These are phyloP conservation scores for Backusella sp. DNA, from an alignment of 192 early-diverging fungal genomes.

Conservation along the genomic window DNA sequence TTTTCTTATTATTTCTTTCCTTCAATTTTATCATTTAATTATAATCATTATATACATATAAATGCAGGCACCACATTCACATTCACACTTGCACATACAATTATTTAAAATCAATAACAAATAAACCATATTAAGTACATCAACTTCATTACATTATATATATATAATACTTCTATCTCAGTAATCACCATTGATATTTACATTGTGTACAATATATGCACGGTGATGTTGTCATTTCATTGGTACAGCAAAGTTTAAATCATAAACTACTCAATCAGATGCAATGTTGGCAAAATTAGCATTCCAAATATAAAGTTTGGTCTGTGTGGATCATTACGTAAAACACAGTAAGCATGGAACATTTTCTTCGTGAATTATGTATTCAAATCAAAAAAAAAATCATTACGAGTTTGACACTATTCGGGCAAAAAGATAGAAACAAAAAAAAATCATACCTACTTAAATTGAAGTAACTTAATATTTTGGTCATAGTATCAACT, in stretches of 20 bases:
- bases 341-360: not conserved
- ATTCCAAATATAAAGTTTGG: not conserved
- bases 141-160: too few species aligned
- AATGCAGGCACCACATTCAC: not conserved
- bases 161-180: not conserved
- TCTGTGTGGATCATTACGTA: not conserved
- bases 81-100: not conserved
- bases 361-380: not conserved
- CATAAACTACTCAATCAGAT: not conserved
- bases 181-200: too few species aligned
- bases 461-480: too few species aligned
- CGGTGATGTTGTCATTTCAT: not conserved
- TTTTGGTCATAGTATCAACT: too few species aligned
- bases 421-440: too few species aligned
- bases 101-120: not conserved
- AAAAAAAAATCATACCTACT: too few species aligned
- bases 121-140: too few species aligned
- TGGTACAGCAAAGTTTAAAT: not conserved
- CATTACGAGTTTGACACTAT: too few species aligned
- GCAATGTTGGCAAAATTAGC: not conserved
- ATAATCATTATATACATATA: not conserved
- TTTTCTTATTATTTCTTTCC: not conserved
- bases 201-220: too few species aligned
- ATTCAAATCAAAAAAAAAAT: not conserved
- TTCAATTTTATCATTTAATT: not conserved